Base-by-base conservation (phyloP, 441 rosid species). In the Pelargonium myrrhifolium region DNA sequence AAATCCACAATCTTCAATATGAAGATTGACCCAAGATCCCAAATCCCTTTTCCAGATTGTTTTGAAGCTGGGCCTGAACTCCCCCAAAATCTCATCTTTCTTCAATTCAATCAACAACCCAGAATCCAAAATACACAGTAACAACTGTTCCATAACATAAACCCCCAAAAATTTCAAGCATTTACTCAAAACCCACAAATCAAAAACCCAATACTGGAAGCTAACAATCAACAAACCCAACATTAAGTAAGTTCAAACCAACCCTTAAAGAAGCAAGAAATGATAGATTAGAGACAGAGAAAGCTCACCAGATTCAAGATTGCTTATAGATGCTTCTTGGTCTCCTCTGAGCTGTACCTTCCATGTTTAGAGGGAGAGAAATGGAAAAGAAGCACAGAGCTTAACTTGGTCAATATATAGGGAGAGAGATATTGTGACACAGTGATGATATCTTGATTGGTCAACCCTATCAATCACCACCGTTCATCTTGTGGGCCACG, bases 271-370 rank as follows among this genome's bases (percentile, higher is more conserved):
- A 60, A 67, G 24, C 20, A 51, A 43, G n/a, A 21, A 65, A 22
- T 28, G 40, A 64, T 28, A n/a, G 21, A 26, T 56, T 42, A 65
- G 42, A 71, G 28, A 55, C n/a, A 20, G 31, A 18, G 45, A 62
- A 62, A 70, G 17, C 78, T 74, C 58, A 83, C 87, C 68, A 69
- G 70, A 68, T 60, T 72, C 62, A 71, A 76, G n/a, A n/a, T n/a
- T n/a, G n/a, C n/a, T n/a, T n/a, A 64, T 31, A 47, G 76, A 68
- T 65, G 71, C 71, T 68, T 55, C 51, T n/a, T 68, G 62, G 70
- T 65, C 65, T 66, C 60, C 40, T 70, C 74, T 26, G 68, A 65
- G 28, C 43, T 31, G 68, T 64, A 66, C 15, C 71, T 61, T 39
- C 40, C 72, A 53, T 59, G n/a, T 31, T 4, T n/a, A n/a, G 51